These are phyloP conservation scores for Lactifluus echinatus DNA, from an alignment of 768 basidiomycete genomes.

Conservation along the genomic window DNA sequence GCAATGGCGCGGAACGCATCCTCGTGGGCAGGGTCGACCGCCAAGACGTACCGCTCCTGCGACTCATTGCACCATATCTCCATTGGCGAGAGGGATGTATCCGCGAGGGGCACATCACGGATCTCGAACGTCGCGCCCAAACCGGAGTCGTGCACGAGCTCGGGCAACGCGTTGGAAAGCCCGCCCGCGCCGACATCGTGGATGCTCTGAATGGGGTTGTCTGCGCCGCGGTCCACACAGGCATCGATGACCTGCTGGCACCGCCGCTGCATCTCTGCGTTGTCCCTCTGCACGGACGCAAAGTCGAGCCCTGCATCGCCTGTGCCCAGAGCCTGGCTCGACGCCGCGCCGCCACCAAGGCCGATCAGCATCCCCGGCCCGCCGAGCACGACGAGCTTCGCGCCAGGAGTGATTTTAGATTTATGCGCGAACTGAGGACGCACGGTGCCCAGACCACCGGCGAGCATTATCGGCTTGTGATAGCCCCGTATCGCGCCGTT, in stretches of 20 bases:
- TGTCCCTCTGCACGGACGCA: constrained; percentile 94
- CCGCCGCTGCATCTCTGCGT: constrained; percentile 95
- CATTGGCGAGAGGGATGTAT: constrained; percentile 95
- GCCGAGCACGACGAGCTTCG: constrained; percentile 87
- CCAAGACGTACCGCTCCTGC: constrained; percentile 96
- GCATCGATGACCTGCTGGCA: constrained; percentile 97
- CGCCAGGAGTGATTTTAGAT: constrained; percentile 63
- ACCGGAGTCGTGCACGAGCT: constrained; percentile 92
- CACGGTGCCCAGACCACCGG: constrained; percentile 93
- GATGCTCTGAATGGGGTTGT: constrained; percentile 87
- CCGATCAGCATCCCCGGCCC: constrained; percentile 97
- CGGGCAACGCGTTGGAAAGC: constrained; percentile 91
- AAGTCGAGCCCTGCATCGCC: constrained; percentile 93
- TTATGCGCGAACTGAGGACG: constrained; percentile 78
- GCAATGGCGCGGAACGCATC: constrained; percentile 67
- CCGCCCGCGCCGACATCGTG: constrained; percentile 99
- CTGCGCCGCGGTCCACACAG: constrained; percentile 52
- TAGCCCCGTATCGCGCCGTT: constrained; percentile 78
- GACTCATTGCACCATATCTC: constrained; percentile 99
- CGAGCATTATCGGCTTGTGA: constrained; percentile 99
- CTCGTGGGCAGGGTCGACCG: constrained; percentile 59
- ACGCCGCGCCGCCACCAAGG: constrained; percentile 92
- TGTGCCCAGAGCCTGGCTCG: constrained; percentile 85
- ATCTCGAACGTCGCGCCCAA: constrained; percentile 92
- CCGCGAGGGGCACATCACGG: constrained; percentile 84